Base-by-base conservation (phyloP, 306 rosid species). In the Pterocarpus santalinus region DNA sequence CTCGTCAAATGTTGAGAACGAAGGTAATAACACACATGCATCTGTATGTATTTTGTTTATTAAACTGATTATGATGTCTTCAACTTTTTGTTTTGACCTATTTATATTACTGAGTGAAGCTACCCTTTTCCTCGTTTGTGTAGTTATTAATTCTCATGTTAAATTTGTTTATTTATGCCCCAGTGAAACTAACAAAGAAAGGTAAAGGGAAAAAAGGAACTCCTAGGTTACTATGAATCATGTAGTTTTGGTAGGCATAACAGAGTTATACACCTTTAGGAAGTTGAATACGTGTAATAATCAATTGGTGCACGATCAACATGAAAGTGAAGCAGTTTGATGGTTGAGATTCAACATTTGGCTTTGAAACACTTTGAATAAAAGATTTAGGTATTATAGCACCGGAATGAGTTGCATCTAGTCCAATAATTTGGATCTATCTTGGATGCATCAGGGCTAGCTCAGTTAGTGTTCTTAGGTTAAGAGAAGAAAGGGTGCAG, bases 1-100 rank as follows among this genome's bases (percentile, higher is more conserved):
- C 92, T 39, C 85, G 87, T 43, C 90, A 86, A 80, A 89, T 88
- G 92, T 78, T 88, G 69, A 85, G 71, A 75, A 85, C 83, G 60
- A 92, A 91, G 94, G 97, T 91, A 77, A 81, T 72, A 75, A 63
- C 8, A 44, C 4, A 30, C 8, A 10, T 60, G 72, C 73, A 61
- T 73, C 58, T 41, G 67, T 71, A 44, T 69, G 7, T 49, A 67
- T 17, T 64, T 57, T 63, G n/a, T 60, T 65, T 73, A 41, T 47
- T 58, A 7, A 58, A 39, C n/a, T 49, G 33, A 68, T 17, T 67
- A 39, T 38, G 30, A 46, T 34, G 69, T n/a, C 51, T 22, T 77
- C 8, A 55, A 55, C 30, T 30, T 56, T 52, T 65, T 22, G 22
- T 17, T 57, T 57, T 3, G 57, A 28, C 17, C 3, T 2, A 17